These are phyloP conservation scores for Lotus japonicus DNA, from an alignment of 306 rosid species.

Conservation along the genomic window DNA sequence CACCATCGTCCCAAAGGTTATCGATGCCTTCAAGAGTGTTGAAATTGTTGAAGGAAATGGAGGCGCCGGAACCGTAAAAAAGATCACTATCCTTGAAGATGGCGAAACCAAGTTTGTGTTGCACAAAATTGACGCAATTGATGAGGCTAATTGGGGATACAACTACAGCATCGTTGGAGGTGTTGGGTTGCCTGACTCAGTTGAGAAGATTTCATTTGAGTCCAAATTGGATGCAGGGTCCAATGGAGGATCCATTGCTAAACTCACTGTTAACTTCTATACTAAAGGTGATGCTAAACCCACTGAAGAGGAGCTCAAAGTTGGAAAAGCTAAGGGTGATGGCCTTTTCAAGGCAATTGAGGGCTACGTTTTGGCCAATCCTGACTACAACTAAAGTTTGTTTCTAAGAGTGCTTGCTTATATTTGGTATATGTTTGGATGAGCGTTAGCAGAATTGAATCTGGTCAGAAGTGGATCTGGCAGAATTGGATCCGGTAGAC, in stretches of 20 bases:
- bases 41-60: slow-evolving; percentile 39
- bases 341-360: background rate
- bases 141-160: slow-evolving; percentile 12
- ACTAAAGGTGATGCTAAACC: slow-evolving; percentile 21
- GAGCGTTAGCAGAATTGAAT: too few species aligned
- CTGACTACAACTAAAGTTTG: too few species aligned
- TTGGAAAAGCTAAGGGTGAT: background rate
- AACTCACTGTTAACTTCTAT: background rate
- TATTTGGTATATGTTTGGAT: too few species aligned
- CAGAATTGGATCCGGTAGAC: too few species aligned
- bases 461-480: too few species aligned
- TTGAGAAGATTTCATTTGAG: slow-evolving; percentile 24
- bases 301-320: too few species aligned
- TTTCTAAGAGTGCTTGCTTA: too few species aligned
- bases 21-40: background rate
- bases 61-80: slow-evolving; percentile 38
- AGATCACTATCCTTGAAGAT: background rate
- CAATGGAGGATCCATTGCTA: slow-evolving; percentile 28
- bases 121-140: slow-evolving; percentile 16
- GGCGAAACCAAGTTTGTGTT: background rate
- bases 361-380: too few species aligned
- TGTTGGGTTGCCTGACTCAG: background rate
- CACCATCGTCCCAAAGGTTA: slow-evolving; percentile 21
- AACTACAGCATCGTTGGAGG: slow-evolving; percentile 30
- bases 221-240: slow-evolving; percentile 1